Evolutionary conservation across 106 monocot genomes (phyloP).

Genomic region (Apostasia shenzhenica): DNA sequence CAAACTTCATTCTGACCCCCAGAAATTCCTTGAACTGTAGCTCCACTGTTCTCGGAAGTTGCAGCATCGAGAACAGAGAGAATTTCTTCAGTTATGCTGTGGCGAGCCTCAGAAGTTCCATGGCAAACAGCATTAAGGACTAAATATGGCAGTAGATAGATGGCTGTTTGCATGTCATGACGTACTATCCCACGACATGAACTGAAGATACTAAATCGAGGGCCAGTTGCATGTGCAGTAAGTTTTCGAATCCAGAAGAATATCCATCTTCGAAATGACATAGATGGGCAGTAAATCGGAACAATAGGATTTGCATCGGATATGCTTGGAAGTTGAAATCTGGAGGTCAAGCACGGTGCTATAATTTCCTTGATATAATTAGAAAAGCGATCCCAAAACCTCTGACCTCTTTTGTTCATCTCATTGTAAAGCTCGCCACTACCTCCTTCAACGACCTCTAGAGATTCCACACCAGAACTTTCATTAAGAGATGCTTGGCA

Average conservation of each 20-base stretch:
- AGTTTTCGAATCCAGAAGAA: slow-evolving; percentile 85
- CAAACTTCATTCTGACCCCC: slow-evolving; percentile 85
- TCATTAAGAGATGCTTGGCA: slow-evolving; percentile 72
- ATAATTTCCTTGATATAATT: slow-evolving; percentile 96
- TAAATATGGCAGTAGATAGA: slow-evolving; percentile 88
- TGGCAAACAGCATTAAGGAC: slow-evolving; percentile 91
- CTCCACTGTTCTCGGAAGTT: slow-evolving; percentile 58
- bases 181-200: slow-evolving; percentile 95
- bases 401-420: slow-evolving; percentile 51
- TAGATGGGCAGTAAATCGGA: slow-evolving; percentile 71
- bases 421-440: slow-evolving; percentile 9
- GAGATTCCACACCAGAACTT: slow-evolving; percentile 13
- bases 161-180: slow-evolving; percentile 95
- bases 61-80: slow-evolving; percentile 85
- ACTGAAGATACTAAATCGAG: slow-evolving; percentile 75
- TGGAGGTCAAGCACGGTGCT: slow-evolving; percentile 94
- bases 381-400: slow-evolving; percentile 89
- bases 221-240: slow-evolving; percentile 72
- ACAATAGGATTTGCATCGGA: slow-evolving; percentile 56
- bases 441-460: slow-evolving; percentile 6
- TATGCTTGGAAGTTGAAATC: slow-evolving; percentile 76
- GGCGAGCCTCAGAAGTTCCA: slow-evolving; percentile 77
- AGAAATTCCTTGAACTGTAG: slow-evolving; percentile 40
- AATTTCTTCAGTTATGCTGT: slow-evolving; percentile 80
- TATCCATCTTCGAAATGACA: slow-evolving; percentile 98